Conservation (phyloP, 2,329 filamentous ascomycete species). For the Scedosporium apiospermum region DNA sequence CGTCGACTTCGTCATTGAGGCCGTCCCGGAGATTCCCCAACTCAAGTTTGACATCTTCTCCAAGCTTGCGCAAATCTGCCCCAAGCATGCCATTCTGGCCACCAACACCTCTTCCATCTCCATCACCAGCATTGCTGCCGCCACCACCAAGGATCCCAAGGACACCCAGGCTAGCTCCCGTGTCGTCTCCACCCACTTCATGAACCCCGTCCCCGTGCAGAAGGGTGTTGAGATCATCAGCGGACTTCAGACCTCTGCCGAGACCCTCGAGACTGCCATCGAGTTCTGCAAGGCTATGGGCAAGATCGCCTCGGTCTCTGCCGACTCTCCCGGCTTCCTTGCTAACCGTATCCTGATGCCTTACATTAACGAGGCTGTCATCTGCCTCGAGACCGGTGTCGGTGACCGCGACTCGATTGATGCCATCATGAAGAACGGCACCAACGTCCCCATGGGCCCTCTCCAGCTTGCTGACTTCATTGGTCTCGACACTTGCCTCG, state of each 20-base stretch:
- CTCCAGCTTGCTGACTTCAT: constrained; percentile 94
- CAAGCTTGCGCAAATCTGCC: constrained; percentile 70
- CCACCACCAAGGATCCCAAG: constrained; percentile 67
- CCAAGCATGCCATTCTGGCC: constrained; percentile 78
- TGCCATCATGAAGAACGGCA: constrained; percentile 98
- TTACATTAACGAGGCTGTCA: constrained; percentile 97
- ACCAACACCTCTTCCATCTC: constrained; percentile 99
- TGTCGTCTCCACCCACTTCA: constrained; percentile 94
- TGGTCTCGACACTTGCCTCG: constrained; percentile 87
- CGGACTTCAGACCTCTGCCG: constrained; percentile 78
- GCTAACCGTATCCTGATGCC: constrained; percentile 98
- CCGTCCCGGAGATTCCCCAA: constrained; percentile 82
- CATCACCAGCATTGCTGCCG: constrained; percentile 89
- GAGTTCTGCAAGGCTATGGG: constrained; percentile 87
- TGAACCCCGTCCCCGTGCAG: constrained; percentile 96
- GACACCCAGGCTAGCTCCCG: constrained; percentile 75
- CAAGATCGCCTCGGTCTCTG: constrained; percentile 79
- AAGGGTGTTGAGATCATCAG: constrained; percentile 98
- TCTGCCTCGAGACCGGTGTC: constrained; percentile 89
- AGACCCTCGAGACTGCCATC: constrained; percentile 73
- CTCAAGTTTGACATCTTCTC: constrained; percentile 86
- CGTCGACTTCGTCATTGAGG: constrained; percentile 97
- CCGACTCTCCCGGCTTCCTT: constrained; percentile 86
- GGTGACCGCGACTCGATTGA: constrained; percentile 89
- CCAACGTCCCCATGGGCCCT: constrained; percentile 96